Evolutionary conservation across 345 rosid genomes (phyloP).

Genomic region (Psidium guajava): DNA sequence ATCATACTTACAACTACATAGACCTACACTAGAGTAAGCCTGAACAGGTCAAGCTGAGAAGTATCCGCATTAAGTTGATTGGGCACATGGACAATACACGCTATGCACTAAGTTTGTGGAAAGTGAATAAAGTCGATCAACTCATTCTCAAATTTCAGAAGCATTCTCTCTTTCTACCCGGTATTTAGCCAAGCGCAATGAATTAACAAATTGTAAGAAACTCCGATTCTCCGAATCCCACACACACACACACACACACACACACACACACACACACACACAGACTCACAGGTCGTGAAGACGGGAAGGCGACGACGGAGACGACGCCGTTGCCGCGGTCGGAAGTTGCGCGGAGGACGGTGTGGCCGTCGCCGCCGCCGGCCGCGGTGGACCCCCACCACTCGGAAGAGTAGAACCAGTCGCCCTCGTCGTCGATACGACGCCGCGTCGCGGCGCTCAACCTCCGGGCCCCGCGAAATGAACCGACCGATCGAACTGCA

Average conservation of each 20-base stretch:
- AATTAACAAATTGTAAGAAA: background rate
- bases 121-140: background rate
- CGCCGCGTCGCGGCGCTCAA: constrained; percentile 24
- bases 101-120: background rate
- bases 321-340: constrained; percentile 67
- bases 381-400: constrained; percentile 57
- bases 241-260: too few species aligned
- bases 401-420: constrained; percentile 73
- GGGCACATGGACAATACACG: background rate
- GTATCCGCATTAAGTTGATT: background rate
- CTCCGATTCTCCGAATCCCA: background rate
- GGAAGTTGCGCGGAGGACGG: constrained; percentile 43
- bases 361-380: constrained; percentile 18
- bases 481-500: constrained; percentile 6
- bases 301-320: constrained; percentile 61
- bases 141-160: background rate
- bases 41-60: background rate
- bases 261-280: too few species aligned
- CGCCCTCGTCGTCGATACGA: constrained; percentile 61
- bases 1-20: background rate
- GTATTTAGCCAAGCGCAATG: background rate
- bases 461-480: constrained; percentile 21
- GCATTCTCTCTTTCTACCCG: background rate
- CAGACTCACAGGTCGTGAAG: constrained; percentile 82
- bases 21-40: background rate